Base-by-base conservation (phyloP, 768 basidiomycete genomes). In the Nevesoporus exiguus region DNA sequence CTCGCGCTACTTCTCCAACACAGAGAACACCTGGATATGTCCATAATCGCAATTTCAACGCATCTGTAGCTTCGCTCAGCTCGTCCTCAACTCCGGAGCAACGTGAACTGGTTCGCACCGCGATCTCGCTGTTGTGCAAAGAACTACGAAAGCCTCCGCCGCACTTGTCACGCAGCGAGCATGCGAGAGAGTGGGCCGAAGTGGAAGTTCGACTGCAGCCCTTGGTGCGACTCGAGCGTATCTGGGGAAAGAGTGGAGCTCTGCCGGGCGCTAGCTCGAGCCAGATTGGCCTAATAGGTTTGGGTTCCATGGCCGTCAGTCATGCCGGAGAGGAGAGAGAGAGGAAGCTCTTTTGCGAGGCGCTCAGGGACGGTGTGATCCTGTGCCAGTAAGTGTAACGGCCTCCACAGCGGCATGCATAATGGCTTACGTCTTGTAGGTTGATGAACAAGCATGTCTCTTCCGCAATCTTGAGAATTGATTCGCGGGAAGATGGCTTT, bases 341-440 rank as follows among this genome's bases (percentile, higher is more conserved):
- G 70, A 74, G 86, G 58, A 78, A 76, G 49, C 68, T 82, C 30
- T 96, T 94, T 63, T 75, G 77, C 31, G 90, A 93, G 50, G 84
- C 88, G 0, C 66, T 95, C 51, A 73, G 83, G 61, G 93, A 96
- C 73, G 93, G 93, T 1, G 88, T 85, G 68, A 81, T 95, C 21
- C 78, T 96, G 22, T 94, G 93, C 83, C 86, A 90, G 93, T 95
- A 65, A 74, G 93, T 84, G 33, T 58, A 48, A 37, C 40, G 54
- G 25, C 59, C 52, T 43, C 48, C 37, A 52, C 42, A 29, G 58
- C 49, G 47, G 41, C 43, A 30, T 19, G 45, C 22, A 34, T 50
- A 60, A 47, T 49, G 25, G 36, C 47, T 27, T 45, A 48, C 41
- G 30, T 24, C 37, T 51, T 41, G 49, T 41, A 93, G 92, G 58